Evolutionary conservation across 2,329 filamentous ascomycete species (phyloP).

Genomic region (Neonectria ditissima): DNA sequence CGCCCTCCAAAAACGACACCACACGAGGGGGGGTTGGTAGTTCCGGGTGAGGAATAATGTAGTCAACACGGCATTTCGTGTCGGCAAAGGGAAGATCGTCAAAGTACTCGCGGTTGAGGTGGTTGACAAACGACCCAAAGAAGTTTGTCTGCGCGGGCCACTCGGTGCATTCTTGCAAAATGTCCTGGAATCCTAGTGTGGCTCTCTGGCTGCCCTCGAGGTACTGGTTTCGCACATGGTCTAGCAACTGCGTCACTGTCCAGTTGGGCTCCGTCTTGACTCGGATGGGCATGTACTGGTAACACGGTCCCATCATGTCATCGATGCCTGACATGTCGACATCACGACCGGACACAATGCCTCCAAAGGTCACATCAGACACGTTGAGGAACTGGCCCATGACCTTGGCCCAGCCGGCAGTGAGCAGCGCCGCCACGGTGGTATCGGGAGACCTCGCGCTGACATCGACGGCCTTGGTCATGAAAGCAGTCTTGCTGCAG

Average conservation of each 20-base stretch:
- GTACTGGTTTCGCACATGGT: constrained; percentile 39
- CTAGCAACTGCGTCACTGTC: constrained; percentile 38
- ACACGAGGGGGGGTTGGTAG: constrained; percentile 41
- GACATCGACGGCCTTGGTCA: constrained; percentile 44
- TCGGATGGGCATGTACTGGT: constrained; percentile 47
- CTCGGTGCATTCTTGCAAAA: constrained; percentile 36
- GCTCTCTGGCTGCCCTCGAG: constrained; percentile 41
- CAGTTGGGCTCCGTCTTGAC: constrained; percentile 40
- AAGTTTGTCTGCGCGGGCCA: constrained; percentile 37
- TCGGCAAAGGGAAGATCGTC: constrained; percentile 45
- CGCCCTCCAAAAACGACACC: constrained; percentile 42
- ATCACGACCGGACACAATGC: constrained; percentile 45
- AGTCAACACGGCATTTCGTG: constrained; percentile 43
- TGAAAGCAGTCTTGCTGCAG: constrained; percentile 36
- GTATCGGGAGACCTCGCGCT: constrained; percentile 39
- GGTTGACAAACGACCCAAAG: constrained; percentile 45
- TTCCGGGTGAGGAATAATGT: constrained; percentile 43
- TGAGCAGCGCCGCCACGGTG: constrained; percentile 44
- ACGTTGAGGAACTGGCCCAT: constrained; percentile 35
- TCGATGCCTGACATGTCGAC: constrained; percentile 39
- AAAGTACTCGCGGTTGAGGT: constrained; percentile 46
- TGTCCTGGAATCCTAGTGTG: constrained; percentile 39
- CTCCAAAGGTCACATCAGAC: constrained; percentile 43
- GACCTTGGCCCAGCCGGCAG: constrained; percentile 44
- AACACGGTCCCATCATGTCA: constrained; percentile 45